Evolutionary conservation across 2,329 filamentous ascomycete species (phyloP).

Genomic region (Aspergillus caelatus): DNA sequence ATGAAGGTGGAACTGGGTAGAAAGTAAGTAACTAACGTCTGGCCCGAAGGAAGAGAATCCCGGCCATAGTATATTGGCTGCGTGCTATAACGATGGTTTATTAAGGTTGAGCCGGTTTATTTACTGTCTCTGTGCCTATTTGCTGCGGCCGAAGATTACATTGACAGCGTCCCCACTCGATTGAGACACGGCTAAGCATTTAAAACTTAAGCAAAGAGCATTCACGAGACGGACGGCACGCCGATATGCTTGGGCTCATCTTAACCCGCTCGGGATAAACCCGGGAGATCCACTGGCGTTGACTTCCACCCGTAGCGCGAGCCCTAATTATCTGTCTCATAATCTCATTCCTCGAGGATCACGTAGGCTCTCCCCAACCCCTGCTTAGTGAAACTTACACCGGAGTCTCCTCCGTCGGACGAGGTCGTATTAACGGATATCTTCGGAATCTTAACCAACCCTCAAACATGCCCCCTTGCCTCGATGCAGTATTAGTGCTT

Average conservation of each 20-base stretch:
- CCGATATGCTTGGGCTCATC: neutral
- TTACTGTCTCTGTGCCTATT: neutral
- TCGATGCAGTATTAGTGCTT: neutral
- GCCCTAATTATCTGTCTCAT: too few species aligned
- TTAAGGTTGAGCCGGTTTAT: neutral
- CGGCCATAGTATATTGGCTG: neutral
- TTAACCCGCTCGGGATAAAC: neutral
- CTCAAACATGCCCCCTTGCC: neutral
- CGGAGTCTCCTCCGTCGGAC: neutral
- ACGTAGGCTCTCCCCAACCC: neutral
- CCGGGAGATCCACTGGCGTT: neutral
- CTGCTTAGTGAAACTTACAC: neutral
- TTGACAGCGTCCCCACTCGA: slow-evolving; percentile 8
- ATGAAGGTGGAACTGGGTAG: neutral
- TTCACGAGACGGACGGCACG: neutral
- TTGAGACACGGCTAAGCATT: neutral
- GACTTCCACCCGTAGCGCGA: neutral
- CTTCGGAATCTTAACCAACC: neutral
- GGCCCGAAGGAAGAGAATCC: neutral
- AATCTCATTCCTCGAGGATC: neutral
- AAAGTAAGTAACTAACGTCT: neutral
- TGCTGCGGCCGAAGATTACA: neutral
- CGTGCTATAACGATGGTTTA: neutral
- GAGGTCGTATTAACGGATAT: neutral
- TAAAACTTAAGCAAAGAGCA: too few species aligned